Base-by-base conservation (phyloP, 2,329 filamentous ascomycete genomes). In the Aspergillus texensis region DNA sequence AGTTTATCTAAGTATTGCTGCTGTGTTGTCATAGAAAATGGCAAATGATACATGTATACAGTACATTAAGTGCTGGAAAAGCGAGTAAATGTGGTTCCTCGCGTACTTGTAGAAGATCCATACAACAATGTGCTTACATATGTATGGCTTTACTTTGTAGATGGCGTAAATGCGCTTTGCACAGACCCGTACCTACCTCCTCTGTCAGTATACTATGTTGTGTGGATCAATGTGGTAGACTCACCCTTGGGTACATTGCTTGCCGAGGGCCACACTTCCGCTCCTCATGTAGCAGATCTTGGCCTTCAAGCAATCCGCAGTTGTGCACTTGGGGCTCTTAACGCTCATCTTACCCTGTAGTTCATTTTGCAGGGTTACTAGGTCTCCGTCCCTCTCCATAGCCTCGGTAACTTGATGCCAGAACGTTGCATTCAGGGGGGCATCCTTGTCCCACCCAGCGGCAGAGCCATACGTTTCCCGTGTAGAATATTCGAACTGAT, bases 271-370 rank as follows among this genome's bases (percentile, higher is more conserved):
- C 26, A 79, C 81, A 68, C 83, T 87, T 2, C 84, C 86, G 73
- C 81, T 84, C 43, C 86, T 75, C 78, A 88, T 88, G 68, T 88
- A 88, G 66, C 86, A 88, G 19, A 87, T 76, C 76, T 86, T 87
- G 1, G 85, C 85, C 54, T 75, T 69, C 3, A 81, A 80, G 70
- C 86, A 88, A 3, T 78, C 83, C 39, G 73, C 73, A 64, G 73
- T 85, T 2, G 82, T 84, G 64, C 85, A 87, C 46, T 83, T 83
- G 0, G 85, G 84, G 48, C 77, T 83, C 70, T 77, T 77, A 4
- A 83, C 71, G 61, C 83, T 85, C 62, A 72, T 79, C 73, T 86
- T 86, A 0, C 85, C 84, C 69, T 86, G 81, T 43, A 80, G 82
- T 0, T 75, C 80, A 66, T 86, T 87, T 61, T 85, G 83, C 45